Evolutionary conservation across 2,329 filamentous ascomycete genomes (phyloP).

Genomic region (Cladosporium velox): DNA sequence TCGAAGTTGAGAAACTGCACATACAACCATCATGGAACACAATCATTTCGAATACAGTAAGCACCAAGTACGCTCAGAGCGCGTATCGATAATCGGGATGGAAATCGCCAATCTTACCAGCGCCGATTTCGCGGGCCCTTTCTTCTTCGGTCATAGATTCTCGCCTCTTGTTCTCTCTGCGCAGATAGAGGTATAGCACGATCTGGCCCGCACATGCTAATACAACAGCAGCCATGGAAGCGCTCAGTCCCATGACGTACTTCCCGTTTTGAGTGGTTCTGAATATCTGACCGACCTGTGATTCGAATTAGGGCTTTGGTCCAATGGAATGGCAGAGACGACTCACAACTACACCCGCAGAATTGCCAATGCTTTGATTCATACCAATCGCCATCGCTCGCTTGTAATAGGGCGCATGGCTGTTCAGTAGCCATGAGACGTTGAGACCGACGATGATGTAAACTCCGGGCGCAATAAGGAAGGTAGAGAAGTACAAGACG

Average conservation of each 20-base stretch:
- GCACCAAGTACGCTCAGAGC: neutral
- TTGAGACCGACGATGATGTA: conserved; percentile 12
- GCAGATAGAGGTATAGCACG: neutral
- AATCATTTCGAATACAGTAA: neutral
- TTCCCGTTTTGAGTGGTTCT: conserved; percentile 1
- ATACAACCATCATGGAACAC: neutral
- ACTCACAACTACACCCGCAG: conserved; percentile 1
- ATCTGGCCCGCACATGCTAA: neutral
- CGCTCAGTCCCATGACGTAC: conserved; percentile 6
- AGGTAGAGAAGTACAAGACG: conserved; percentile 1
- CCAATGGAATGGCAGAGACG: neutral
- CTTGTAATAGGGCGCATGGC: conserved; percentile 9
- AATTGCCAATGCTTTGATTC: conserved; percentile 7
- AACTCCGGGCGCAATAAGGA: neutral
- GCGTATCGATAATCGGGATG: conserved; percentile 2
- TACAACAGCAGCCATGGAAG: neutral
- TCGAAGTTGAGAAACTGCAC: neutral
- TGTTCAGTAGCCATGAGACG: conserved; percentile 3
- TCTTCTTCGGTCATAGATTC: neutral
- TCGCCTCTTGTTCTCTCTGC: conserved; percentile 3
- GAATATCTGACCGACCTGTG: conserved; percentile 11
- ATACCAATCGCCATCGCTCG: conserved; percentile 11
- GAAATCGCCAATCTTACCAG: neutral
- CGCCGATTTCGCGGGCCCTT: neutral
- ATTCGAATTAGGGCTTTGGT: neutral